Evolutionary conservation across 305 asterid species (phyloP).

Genomic region (Salvia sclarea): DNA sequence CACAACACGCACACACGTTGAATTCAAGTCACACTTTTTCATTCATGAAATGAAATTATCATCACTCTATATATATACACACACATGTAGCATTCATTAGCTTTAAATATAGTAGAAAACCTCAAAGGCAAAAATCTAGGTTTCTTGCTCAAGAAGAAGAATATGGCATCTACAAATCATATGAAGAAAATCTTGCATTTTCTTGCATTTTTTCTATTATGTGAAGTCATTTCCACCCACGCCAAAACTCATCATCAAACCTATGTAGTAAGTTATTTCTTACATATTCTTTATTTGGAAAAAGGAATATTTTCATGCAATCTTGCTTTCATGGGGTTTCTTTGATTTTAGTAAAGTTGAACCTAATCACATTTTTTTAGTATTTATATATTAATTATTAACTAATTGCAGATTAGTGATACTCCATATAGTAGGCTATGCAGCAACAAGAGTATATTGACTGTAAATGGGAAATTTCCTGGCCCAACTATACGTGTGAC

Average conservation of each 20-base stretch:
- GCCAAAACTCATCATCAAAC: constrained; percentile 36
- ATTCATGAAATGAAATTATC: not conserved
- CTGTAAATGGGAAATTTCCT: constrained; percentile 75
- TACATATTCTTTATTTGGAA: too few relatives aligned
- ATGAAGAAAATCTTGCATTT: not conserved
- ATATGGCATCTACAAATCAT: not conserved
- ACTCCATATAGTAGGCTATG: constrained; percentile 54
- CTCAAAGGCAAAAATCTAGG: not conserved
- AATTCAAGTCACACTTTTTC: not conserved
- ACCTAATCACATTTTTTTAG: not conserved
- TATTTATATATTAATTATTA: not conserved
- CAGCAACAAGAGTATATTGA: constrained; percentile 59
- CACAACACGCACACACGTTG: not conserved
- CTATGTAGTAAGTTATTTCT: constrained; percentile 40
- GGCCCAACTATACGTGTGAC: constrained; percentile 66
- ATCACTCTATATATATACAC: not conserved
- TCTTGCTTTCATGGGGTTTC: not conserved
- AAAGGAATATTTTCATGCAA: not conserved
- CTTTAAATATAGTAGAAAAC: not conserved
- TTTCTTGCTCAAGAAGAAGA: not conserved
- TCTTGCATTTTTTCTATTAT: not conserved
- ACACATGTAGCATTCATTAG: not conserved
- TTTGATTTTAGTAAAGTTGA: not conserved
- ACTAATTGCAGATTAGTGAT: constrained; percentile 51
- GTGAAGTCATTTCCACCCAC: constrained; percentile 24